Evolutionary conservation across 23 red algal species (phyloP), one percentile per base, ranked within the genome.

Genomic region (Gracilaria domingensis): DNA sequence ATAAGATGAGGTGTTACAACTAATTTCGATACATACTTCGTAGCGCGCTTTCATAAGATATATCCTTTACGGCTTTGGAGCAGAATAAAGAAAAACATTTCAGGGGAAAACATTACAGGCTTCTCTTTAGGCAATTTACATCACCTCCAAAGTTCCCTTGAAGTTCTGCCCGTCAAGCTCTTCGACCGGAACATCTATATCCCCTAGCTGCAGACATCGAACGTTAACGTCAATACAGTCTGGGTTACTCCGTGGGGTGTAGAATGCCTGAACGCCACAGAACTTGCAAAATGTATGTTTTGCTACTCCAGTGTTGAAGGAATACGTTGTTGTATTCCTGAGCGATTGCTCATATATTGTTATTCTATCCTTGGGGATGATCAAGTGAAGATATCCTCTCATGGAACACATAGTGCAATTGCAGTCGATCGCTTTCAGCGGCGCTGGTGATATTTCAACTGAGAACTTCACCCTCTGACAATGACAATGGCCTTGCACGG

Each of bases 371-470:
- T 61, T 79, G 4, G 86, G 86, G 0, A 90, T 35, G 13, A 72
- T 90, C 24, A 90, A 38, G 49, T 90, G 86, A 60, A 81, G 69
- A 74, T 90, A 81, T n/a, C 86, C 86, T 26, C 42, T 65, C 86
- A 80, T 90, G 11, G 86, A 38, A 42, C 86, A 90, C 18, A 90
- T 54, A 12, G 38, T 69, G 57, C 86, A 90, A 34, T 80, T 81
- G 58, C 86, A 90, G 24, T 90, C 86, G 16, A 81, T 21, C 12
- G 75, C 73, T 18, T 66, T 66, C 35, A 80, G 26, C 21, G 57
- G 40, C 2, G 71, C 55, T 35, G 71, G 74, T 4, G 86, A 14
- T 54, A 59, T 80, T 29, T 29, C 21, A 34, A 60, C 75, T 20
- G 54, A 58, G 59, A 90, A 90, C 16, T 6, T 40, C 33, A 90